Base-by-base conservation (phyloP, 768 basidiomycete genomes). In the Artomyces pyxidatus region DNA sequence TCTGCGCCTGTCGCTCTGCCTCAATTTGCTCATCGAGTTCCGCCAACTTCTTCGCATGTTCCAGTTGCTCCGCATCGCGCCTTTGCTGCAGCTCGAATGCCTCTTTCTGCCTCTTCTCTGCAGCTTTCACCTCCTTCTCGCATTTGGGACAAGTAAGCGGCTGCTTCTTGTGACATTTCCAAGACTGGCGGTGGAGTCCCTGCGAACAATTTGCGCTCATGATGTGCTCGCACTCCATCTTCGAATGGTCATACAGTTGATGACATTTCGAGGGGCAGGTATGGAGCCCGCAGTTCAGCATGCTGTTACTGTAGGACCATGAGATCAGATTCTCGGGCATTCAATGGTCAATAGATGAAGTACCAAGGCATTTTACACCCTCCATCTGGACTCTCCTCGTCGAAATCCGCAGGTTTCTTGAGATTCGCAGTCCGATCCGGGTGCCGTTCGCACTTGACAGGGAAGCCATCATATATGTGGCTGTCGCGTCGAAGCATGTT, bases 341-440 rank as follows among this genome's bases (percentile, higher is more conserved):
- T 14, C 16, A 48, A 29, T 37, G 3, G 10, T 14, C 22, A 37
- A 21, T 37, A 16, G 1, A 39, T 30, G 11, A 58, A 70, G 41
- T 64, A 84, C 84, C 84, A 86, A 40, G 75, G 72, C 51, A 73
- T 68, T 3, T 51, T 61, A 51, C 83, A 86, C 2, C 83, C 83
- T 8, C 84, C 83, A 43, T 82, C 81, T 0, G 82, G 83, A 51
- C 71, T 71, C 19, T 70, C 46, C 12, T 48, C 49, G 8, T 79
- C 73, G 41, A 85, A 86, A 10, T 81, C 73, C 2, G 56, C 63
- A 0, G 76, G 69, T 4, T 55, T 41, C 38, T 61, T 65, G 16
- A 85, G 58, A 28, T 74, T 25, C 0, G 63, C 65, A 0, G 54
- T 71, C 1, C 59, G 63, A 49, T 65, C 60, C 0, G 73, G 72